Conservation (phyloP, 1,139 yeast genomes). For the Meyerozyma sp. region DNA sequence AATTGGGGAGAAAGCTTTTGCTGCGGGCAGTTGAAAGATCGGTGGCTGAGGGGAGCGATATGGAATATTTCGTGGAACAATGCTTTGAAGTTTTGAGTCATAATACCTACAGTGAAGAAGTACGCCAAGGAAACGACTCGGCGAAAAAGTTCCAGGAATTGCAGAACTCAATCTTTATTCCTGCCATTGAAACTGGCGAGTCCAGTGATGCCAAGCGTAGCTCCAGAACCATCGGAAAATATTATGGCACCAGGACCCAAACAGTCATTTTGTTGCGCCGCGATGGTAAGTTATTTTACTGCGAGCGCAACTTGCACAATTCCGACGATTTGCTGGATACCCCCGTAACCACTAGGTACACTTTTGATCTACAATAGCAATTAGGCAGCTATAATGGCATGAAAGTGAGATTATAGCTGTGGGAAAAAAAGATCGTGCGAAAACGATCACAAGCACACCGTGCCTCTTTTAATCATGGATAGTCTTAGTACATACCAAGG, state of each 20-base stretch:
- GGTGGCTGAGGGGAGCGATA: conserved; percentile 16
- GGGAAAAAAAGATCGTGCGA: not conserved
- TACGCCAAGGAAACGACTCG: conserved; percentile 21
- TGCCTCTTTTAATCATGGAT: not conserved
- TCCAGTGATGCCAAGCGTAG: conserved; percentile 5
- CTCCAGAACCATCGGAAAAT: conserved; percentile 32
- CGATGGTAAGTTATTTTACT: conserved; percentile 36
- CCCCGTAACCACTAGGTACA: not conserved
- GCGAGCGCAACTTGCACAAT: conserved; percentile 31
- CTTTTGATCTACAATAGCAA: conserved; percentile 2
- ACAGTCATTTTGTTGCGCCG: conserved; percentile 63
- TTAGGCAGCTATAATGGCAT: not conserved
- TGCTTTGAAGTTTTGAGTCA: conserved; percentile 53
- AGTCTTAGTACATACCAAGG: conserved; percentile 10
- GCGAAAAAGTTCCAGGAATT: conserved; percentile 37
- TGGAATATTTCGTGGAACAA: conserved; percentile 40
- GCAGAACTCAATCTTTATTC: conserved; percentile 63
- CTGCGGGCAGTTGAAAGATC: conserved; percentile 30
- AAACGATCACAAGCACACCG: not conserved
- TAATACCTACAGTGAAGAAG: conserved; percentile 30
- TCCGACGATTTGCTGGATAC: conserved; percentile 16
- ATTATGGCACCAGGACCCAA: conserved; percentile 89
- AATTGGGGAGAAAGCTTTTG: conserved; percentile 44
- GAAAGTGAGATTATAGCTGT: not conserved
- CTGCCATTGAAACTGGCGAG: conserved; percentile 42